phyloP scores from a whole-genome alignment of 805 yeast genomes.

The Lipomyces yamanashiensis region DNA sequence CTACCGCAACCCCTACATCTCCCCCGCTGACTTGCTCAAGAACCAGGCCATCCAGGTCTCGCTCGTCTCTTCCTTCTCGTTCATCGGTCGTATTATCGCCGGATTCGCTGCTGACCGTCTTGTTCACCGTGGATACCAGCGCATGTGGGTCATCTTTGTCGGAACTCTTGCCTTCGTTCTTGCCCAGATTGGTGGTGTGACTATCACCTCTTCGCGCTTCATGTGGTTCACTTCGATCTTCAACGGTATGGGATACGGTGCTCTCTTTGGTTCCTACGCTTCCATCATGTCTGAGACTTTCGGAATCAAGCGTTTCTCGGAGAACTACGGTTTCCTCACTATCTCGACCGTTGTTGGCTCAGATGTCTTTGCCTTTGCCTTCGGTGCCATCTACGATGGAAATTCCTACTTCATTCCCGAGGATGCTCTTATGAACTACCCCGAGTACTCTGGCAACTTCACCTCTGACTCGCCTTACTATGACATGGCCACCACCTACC shows the following conservation, averaged over 20 bases:
- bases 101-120: constrained; percentile 70
- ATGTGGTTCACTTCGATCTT: constrained; percentile 60
- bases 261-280: constrained; percentile 72
- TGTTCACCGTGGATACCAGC: constrained; percentile 52
- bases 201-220: constrained; percentile 44
- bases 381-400: constrained; percentile 68
- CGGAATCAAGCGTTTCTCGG: constrained; percentile 69
- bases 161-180: constrained; percentile 55
- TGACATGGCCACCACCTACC: constrained; percentile 7
- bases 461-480: constrained; percentile 9
- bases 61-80: constrained; percentile 68
- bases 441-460: constrained; percentile 8
- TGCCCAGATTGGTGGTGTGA: constrained; percentile 58
- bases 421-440: constrained; percentile 17
- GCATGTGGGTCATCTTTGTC: constrained; percentile 59
- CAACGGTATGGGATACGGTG: constrained; percentile 74
- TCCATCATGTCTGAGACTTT: constrained; percentile 75
- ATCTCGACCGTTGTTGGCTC: constrained; percentile 66
- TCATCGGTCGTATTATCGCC: constrained; percentile 64
- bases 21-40: constrained; percentile 49
- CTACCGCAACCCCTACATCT: constrained; percentile 31
- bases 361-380: constrained; percentile 61
- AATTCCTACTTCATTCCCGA: constrained; percentile 40
- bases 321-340: constrained; percentile 74
- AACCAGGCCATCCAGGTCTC: constrained; percentile 77